Conservation (phyloP, 129 eudicot species). For the Mikania micrantha region DNA sequence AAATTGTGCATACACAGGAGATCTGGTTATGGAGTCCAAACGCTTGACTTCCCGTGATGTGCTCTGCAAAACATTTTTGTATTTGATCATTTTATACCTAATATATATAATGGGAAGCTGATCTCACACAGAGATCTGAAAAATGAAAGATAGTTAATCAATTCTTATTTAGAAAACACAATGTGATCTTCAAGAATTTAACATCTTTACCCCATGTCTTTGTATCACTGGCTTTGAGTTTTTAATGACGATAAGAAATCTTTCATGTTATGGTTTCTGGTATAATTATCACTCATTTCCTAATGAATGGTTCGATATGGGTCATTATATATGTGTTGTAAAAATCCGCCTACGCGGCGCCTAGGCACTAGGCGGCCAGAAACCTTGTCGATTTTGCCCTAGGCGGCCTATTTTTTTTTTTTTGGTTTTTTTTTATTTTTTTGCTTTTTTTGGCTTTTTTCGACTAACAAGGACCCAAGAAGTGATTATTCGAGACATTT, state of each 20-base stretch:
- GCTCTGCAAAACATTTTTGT: conserved; percentile 49
- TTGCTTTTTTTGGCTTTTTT: no score
- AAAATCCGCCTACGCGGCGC: no score
- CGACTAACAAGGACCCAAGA: no score
- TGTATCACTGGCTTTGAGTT: neutral
- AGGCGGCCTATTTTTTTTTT: no score
- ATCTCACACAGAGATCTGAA: neutral
- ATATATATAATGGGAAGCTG: neutral
- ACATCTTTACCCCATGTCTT: neutral
- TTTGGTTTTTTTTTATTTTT: no score
- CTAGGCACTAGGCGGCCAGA: no score
- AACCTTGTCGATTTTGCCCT: no score
- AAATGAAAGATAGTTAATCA: neutral
- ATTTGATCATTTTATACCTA: conserved; percentile 7
- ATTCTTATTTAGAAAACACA: neutral
- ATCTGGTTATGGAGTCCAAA: conserved; percentile 78
- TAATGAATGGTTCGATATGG: neutral
- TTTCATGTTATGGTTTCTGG: neutral
- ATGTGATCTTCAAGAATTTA: conserved; percentile 5
- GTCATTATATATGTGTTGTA: neutral
- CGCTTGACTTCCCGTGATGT: conserved; percentile 98
- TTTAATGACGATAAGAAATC: neutral
- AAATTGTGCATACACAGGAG: conserved; percentile 93
- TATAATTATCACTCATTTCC: neutral
- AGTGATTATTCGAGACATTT: no score